Evolutionary conservation across 805 yeast genomes (phyloP).

Genomic region (Hanseniaspora clermontiae): DNA sequence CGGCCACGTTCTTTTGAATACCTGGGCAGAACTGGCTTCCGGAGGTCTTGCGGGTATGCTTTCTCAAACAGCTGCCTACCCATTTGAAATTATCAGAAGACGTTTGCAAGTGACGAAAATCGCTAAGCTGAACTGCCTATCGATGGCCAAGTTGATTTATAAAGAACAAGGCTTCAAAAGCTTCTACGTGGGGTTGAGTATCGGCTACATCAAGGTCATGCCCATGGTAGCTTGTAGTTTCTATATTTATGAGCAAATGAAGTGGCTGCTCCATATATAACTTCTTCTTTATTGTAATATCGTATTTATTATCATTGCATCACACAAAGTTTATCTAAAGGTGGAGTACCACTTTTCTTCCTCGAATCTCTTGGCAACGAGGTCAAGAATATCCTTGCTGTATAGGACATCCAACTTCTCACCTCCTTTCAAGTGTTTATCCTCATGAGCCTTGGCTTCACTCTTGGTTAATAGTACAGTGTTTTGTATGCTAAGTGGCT

Average conservation of each 20-base stretch:
- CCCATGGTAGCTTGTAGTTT: constrained; percentile 98
- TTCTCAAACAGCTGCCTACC: constrained; percentile 93
- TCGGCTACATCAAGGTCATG: constrained; percentile 86
- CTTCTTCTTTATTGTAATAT: neutral
- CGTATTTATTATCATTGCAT: neutral
- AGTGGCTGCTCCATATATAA: constrained; percentile 49
- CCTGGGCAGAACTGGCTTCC: constrained; percentile 86
- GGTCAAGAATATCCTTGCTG: constrained; percentile 40
- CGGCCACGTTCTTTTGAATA: constrained; percentile 46
- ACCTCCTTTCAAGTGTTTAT: constrained; percentile 57
- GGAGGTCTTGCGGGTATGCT: constrained; percentile 95
- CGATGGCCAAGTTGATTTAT: constrained; percentile 49
- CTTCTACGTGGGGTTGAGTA: constrained; percentile 84
- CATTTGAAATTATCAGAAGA: constrained; percentile 87
- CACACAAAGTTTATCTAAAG: constrained; percentile 28
- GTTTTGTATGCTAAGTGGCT: constrained; percentile 58
- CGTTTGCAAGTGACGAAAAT: constrained; percentile 83
- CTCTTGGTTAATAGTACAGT: constrained; percentile 79
- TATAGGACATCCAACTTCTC: constrained; percentile 53
- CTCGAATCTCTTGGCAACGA: constrained; percentile 49
- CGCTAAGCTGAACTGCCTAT: constrained; percentile 33
- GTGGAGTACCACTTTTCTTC: constrained; percentile 67
- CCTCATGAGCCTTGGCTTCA: constrained; percentile 73
- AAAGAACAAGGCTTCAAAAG: constrained; percentile 72
- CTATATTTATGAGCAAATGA: constrained; percentile 82